phyloP scores from a whole-genome alignment of 495 filamentous ascomycete species.

The Aspergillus mulundensis region DNA sequence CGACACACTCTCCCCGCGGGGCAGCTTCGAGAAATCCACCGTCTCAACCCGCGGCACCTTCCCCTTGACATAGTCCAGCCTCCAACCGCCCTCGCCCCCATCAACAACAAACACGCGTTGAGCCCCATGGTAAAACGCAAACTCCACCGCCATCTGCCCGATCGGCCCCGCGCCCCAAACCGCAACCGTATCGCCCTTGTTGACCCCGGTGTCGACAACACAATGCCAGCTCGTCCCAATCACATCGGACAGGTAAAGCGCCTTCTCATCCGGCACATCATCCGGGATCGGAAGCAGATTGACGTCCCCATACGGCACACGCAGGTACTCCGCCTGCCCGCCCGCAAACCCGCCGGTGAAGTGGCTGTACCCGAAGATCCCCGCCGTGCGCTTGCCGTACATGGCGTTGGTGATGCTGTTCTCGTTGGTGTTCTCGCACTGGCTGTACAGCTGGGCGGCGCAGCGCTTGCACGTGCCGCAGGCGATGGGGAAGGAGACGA shows the following conservation, averaged over 20 bases:
- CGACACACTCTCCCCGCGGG: slow-evolving; percentile 56
- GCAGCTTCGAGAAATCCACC: slow-evolving; percentile 53
- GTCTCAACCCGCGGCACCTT: slow-evolving; percentile 62
- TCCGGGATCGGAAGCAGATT: slow-evolving; percentile 80
- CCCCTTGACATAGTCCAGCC: slow-evolving; percentile 61
- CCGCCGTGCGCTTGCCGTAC: slow-evolving; percentile 67
- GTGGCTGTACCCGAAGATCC: slow-evolving; percentile 53
- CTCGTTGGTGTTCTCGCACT: slow-evolving; percentile 75
- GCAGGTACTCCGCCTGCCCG: slow-evolving; percentile 82
- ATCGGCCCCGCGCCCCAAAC: slow-evolving; percentile 72
- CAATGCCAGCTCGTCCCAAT: slow-evolving; percentile 73
- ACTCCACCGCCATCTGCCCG: slow-evolving; percentile 76
- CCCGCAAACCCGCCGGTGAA: slow-evolving; percentile 88
- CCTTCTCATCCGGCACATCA: slow-evolving; percentile 83
- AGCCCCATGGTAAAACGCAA: slow-evolving; percentile 68
- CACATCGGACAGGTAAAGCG: slow-evolving; percentile 77
- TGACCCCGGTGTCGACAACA: slow-evolving; percentile 80
- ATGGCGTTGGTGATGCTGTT: slow-evolving; percentile 65
- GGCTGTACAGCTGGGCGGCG: slow-evolving; percentile 65
- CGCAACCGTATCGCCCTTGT: slow-evolving; percentile 66
- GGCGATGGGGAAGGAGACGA: slow-evolving; percentile 84
- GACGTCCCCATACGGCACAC: slow-evolving; percentile 77
- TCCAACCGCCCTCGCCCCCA: slow-evolving; percentile 55
- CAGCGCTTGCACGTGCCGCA: slow-evolving; percentile 69
- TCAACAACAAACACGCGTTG: slow-evolving; percentile 78